These are phyloP conservation scores for Apiospora sp. DNA, from an alignment of 2,329 filamentous ascomycete species.

Conservation along the genomic window DNA sequence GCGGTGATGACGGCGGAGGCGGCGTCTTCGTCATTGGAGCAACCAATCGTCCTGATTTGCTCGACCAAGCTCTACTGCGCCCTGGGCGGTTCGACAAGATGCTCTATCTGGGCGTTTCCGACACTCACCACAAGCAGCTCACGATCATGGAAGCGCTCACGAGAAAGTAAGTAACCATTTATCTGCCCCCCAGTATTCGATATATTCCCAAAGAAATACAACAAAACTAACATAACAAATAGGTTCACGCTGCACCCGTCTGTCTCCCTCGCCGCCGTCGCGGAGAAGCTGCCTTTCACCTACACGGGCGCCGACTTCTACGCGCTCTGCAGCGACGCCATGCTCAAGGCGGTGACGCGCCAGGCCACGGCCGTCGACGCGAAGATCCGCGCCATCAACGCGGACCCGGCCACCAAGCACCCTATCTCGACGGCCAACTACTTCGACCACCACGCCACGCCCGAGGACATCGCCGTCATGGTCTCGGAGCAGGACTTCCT, in stretches of 20 bases:
- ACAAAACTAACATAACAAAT: conserved; percentile 24
- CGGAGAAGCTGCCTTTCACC: conserved; percentile 84
- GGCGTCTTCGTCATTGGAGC: conserved; percentile 97
- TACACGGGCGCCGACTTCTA: conserved; percentile 99
- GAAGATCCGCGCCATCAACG: conserved; percentile 78
- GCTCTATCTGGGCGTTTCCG: conserved; percentile 94
- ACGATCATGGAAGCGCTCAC: conserved; percentile 95
- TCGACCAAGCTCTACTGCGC: conserved; percentile 88
- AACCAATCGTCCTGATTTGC: conserved; percentile 90
- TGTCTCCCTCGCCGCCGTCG: conserved; percentile 78
- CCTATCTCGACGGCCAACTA: conserved; percentile 88
- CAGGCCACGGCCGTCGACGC: conserved; percentile 84
- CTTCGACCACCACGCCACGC: conserved; percentile 89
- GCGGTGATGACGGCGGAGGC: conserved; percentile 80
- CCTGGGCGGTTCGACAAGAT: conserved; percentile 98
- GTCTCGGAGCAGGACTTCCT: conserved; percentile 91
- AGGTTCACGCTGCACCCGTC: conserved; percentile 86
- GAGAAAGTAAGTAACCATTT: conserved; percentile 73
- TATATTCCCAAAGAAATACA: conserved; percentile 7
- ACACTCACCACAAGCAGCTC: conserved; percentile 95
- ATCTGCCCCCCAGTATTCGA: conserved; percentile 5
- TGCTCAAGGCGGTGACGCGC: conserved; percentile 97
- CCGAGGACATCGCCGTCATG: conserved; percentile 84
- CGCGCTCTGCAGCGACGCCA: conserved; percentile 94
- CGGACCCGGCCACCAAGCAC: conserved; percentile 47